Evolutionary conservation across 805 yeast species (phyloP), one percentile per base, ranked within the genome.

Genomic region (Metschnikowia similis): DNA sequence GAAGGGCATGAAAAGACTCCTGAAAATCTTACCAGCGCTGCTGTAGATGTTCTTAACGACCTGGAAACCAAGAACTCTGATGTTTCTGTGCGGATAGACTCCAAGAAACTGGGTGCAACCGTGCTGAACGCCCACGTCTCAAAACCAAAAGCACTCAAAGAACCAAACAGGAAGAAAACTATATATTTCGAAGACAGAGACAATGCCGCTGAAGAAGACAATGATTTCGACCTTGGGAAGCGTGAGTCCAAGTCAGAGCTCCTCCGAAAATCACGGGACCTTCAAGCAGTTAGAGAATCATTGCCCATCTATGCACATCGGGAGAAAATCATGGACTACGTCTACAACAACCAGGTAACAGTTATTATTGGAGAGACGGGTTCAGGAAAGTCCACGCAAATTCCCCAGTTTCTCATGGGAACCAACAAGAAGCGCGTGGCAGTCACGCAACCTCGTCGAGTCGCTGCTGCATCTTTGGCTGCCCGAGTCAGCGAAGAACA

Each of bases 381-480:
- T 68, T 89, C 96, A 7, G 98, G 98, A 74, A 92, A 92, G 64
- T 91, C 98, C 3, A 92, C 99, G 0, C 99, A 92, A 70, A 84
- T 92, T 42, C 98, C 99, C 0, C 98, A 92, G 64, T 85, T 92
- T 56, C 64, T 92, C n/a, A 79, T 87, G 68, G 77, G 81, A 0
- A 63, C 67, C 35, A 70, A 68, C 54, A 66, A 68, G 16, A 82
- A 81, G 52, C 74, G 78, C 27, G 83, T 92, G 17, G 98, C 96
- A 0, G 92, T 94, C 7, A 91, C 99, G 0, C 98, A 92, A 70
- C 99, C 99, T 1, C 85, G 99, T 70, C 80, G 98, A 63, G 99
- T 92, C 35, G 98, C 99, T 3, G 99, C 99, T 1, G 89, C 94
- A 45, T 89, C 90, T 53, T 77, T 92, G 64, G 98, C 98, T 0